Conservation (phyloP, 2,329 filamentous ascomycete genomes). For the Emmonsiellopsis sp. region DNA sequence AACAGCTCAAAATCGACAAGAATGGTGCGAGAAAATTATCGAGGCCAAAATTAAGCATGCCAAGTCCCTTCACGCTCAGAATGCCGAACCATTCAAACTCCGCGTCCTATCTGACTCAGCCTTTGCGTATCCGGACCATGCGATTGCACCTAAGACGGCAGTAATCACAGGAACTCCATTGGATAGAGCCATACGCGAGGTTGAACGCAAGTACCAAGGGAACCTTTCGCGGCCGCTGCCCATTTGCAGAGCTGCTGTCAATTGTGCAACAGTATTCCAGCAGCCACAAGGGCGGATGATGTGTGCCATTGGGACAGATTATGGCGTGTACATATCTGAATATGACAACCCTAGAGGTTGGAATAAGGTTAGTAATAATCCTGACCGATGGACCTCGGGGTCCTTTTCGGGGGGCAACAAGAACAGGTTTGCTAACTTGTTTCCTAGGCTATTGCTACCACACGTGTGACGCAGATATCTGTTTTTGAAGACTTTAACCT, state of each 20-base stretch:
- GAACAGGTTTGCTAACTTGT: slow-evolving; percentile 19
- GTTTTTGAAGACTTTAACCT: slow-evolving; percentile 93
- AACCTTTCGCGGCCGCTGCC: slow-evolving; percentile 59
- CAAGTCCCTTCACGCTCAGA: slow-evolving; percentile 76
- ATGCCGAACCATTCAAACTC: slow-evolving; percentile 89
- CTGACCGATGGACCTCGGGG: too few species aligned
- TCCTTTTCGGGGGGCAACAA: too few species aligned
- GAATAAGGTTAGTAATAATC: slow-evolving; percentile 57
- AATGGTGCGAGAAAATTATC: slow-evolving; percentile 91
- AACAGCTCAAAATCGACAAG: slow-evolving; percentile 61
- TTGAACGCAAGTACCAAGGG: slow-evolving; percentile 62
- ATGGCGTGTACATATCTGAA: slow-evolving; percentile 84
- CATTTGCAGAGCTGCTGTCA: slow-evolving; percentile 76
- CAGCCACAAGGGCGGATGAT: slow-evolving; percentile 72
- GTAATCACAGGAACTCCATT: slow-evolving; percentile 84
- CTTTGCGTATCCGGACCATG: slow-evolving; percentile 46
- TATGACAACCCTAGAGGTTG: slow-evolving; percentile 84
- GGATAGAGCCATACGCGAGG: slow-evolving; percentile 79
- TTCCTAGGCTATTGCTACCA: slow-evolving; percentile 60
- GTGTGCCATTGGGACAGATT: slow-evolving; percentile 91
- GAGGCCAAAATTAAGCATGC: slow-evolving; percentile 93
- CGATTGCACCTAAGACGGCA: slow-evolving; percentile 56
- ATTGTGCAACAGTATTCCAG: slow-evolving; percentile 86
- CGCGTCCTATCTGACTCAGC: slow-evolving; percentile 86
- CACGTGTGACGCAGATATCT: slow-evolving; percentile 79